Evolutionary conservation across 805 yeast genomes (phyloP), one percentile per base, ranked within the genome.

Genomic region (Saturnispora sekii): DNA sequence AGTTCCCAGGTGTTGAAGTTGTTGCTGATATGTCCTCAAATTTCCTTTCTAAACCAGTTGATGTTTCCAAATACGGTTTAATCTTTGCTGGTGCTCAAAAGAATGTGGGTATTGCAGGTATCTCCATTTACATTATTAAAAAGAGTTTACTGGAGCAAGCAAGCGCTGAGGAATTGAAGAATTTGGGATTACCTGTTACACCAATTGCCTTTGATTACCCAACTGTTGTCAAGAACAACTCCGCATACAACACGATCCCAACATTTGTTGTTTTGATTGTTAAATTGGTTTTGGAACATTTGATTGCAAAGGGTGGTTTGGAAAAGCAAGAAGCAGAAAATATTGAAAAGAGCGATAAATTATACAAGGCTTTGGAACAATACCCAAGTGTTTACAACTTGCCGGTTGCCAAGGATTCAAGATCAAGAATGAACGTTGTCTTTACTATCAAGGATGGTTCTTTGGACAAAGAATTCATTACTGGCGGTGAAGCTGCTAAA

Each of bases 31-130:
- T 90, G 81, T 89, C 97, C 2, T 89, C 97, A 38, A 87, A 90
- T 64, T 82, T 93, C 59, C 70, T 93, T 53, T 85, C 96, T 17
- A 81, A 84, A 53, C 68, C 74, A 52, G 63, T 93, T 41, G 96
- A 90, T 56, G 82, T 93, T 35, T 68, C 84, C 45, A 81, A 85
- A 63, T 90, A 77, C 59, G 97, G 96, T 42, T 68, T 88, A 26
- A 81, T 93, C 50, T 80, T 89, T 77, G 98, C 96, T 15, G 99
- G 99, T 51, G 99, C 97, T 26, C 99, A 93, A 67, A 93, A 93
- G 67, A 93, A 93, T 63, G 87, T 93, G 59, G 98, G 99, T 45
- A 69, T 93, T 59, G 97, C 99, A 9, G 98, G 99, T 33, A 76
- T 93, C 52, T 83, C 97, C 12, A 73, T 93, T 50, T 90, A 88